Percentiles rank a stretch among this genome's conserved stretches.
Evolutionary conservation across 495 filamentous ascomycete genomes (phyloP).

Genomic region (Neurospora sp.): DNA sequence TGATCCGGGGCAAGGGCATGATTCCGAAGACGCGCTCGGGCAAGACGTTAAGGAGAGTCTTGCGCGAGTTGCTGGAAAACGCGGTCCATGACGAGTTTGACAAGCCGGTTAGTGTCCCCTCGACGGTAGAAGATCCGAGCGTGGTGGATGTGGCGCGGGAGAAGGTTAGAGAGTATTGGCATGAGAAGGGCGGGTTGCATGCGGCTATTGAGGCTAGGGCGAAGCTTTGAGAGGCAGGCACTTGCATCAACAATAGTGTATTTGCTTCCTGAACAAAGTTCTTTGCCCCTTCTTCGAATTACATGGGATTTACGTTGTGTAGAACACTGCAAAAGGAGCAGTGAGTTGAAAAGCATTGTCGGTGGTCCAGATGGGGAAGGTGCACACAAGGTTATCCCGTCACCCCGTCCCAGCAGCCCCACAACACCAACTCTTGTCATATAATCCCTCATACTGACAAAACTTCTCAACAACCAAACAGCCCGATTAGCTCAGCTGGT

Average conservation of each 20-base stretch:
- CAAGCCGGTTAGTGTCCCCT: constrained; percentile 39
- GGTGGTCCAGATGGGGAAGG: not conserved
- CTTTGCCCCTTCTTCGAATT: not conserved
- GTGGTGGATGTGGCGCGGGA: constrained; percentile 40
- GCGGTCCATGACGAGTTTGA: constrained; percentile 41
- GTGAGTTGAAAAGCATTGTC: not conserved
- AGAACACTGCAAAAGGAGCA: not conserved
- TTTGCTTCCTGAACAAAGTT: not conserved
- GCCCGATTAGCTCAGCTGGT: not conserved
- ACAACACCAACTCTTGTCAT: not conserved
- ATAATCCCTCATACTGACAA: not conserved
- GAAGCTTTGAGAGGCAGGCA: constrained; percentile 39
- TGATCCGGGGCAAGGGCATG: constrained; percentile 78
- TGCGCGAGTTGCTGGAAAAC: constrained; percentile 72
- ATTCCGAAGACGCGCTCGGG: constrained; percentile 86
- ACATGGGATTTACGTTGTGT: not conserved
- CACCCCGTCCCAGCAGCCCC: not conserved
- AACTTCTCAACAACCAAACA: not conserved
- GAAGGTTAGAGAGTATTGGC: constrained; percentile 41
- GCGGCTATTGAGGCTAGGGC: constrained; percentile 43
- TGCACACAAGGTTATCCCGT: not conserved
- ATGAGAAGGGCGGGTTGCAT: constrained; percentile 33
- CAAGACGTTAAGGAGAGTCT: constrained; percentile 72
- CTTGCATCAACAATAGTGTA: not conserved
- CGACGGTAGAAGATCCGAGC: constrained; percentile 43